These are phyloP conservation scores for Cryphonectria japonica DNA, from an alignment of 2,329 filamentous ascomycete genomes.

Conservation along the genomic window DNA sequence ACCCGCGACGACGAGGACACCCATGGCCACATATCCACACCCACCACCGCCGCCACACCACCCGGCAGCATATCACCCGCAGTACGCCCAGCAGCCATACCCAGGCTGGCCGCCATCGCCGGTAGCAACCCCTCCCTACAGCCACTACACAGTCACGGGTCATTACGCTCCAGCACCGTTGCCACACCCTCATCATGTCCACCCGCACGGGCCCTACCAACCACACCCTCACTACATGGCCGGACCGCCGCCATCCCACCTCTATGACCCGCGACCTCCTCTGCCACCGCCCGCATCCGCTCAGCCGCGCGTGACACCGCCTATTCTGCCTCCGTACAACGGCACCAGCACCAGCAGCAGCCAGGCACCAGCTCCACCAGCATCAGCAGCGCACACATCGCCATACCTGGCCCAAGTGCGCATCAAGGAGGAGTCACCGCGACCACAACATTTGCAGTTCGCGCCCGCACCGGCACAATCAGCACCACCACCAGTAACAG, in stretches of 20 bases:
- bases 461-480: constrained; percentile 9
- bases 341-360: constrained; percentile 27
- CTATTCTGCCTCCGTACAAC: constrained; percentile 26
- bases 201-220: constrained; percentile 40
- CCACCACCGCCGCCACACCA: constrained; percentile 32
- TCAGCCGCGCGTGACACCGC: constrained; percentile 27
- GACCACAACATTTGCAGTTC: constrained; percentile 45
- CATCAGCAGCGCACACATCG: constrained; percentile 30
- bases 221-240: constrained; percentile 35
- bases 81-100: constrained; percentile 50
- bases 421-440: constrained; percentile 45
- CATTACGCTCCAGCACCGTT: constrained; percentile 31
- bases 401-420: constrained; percentile 41
- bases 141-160: constrained; percentile 46
- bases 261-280: constrained; percentile 34
- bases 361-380: not conserved
- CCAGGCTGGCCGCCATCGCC: constrained; percentile 59
- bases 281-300: constrained; percentile 27
- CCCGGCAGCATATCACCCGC: constrained; percentile 42
- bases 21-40: constrained; percentile 51
- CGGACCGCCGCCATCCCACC: constrained; percentile 35
- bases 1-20: constrained; percentile 78
- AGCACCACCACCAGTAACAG: not conserved
- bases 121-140: constrained; percentile 57
- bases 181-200: constrained; percentile 21